Base-by-base conservation (phyloP, 495 filamentous ascomycete species). In the Hypoxylon trugodes region DNA sequence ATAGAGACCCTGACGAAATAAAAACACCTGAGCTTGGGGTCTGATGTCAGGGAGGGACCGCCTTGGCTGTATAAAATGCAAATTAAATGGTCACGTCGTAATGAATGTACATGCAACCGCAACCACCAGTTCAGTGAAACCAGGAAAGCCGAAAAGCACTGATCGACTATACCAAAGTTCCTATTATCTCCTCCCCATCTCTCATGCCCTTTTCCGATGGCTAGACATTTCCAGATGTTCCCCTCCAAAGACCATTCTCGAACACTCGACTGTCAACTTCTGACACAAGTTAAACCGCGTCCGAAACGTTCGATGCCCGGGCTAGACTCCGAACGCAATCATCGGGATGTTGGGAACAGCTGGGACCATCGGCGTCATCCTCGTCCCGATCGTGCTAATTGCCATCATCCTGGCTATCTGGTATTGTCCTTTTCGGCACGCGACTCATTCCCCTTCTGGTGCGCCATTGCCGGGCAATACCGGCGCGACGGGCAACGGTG, bases 21-120 rank as follows among this genome's bases (percentile, higher is more conserved):
- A 59, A 35, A 46, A 47, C 37, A 25, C 30, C 55, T 24, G 42
- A 40, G 28, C 16, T 28, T 32, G 35, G 33, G 21, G 33, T 28
- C 35, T 48, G 28, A 40, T 24, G 19, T 48, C 32, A 19, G 24
- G 37, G 28, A 63, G 28, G 25, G 59, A 48, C 35, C 48, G 55
- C 25, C 43, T 59, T 59, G 55, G 55, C 61, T 32, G 54, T 65
- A 59, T 54, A 50, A 59, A 54, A 22, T 22, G 21, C 49, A 65
- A 59, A 65, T 65, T 65, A 45, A 59, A 55, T 59, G 49, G 55
- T 59, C 49, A 59, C 54, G 54, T 59, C 28, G 61, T 45, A 55
- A 19, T 6, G 41, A 49, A 47, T 54, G 54, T 38, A 38, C 35
- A 54, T 35, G 40, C 43, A 40, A 59, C 54, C 40, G 40, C 43